Conservation (phyloP, 768 basidiomycete genomes). For the Strobilomyces dryophilus region DNA sequence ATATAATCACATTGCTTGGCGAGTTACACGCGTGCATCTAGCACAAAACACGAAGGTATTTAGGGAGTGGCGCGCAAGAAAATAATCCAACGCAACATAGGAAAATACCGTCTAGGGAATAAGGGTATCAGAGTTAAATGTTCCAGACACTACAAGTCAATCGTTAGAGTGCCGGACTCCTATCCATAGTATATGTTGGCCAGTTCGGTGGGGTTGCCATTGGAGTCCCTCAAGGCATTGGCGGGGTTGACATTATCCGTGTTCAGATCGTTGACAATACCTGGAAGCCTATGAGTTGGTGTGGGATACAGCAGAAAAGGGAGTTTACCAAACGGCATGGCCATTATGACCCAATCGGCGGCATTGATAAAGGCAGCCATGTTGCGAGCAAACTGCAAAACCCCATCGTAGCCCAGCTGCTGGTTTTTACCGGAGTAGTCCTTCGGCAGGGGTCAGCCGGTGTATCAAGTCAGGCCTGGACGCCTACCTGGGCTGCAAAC, state of each 20-base stretch:
- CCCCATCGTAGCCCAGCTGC: no score
- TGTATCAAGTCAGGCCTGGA: not conserved
- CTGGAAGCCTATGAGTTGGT: constrained; percentile 30
- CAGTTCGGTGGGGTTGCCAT: constrained; percentile 47
- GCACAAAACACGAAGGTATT: constrained; percentile 18
- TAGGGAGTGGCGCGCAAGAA: not conserved
- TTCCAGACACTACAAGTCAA: constrained; percentile 1
- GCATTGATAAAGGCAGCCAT: constrained; percentile 38
- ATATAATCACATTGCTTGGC: constrained; percentile 21
- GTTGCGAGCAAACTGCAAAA: constrained; percentile 41
- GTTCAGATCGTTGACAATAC: constrained; percentile 37
- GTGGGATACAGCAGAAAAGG: not conserved
- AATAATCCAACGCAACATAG: not conserved
- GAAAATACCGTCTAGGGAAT: constrained; percentile 11
- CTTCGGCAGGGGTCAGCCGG: constrained; percentile 29
- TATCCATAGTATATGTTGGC: constrained; percentile 38
- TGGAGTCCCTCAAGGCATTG: constrained; percentile 42
- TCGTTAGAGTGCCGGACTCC: not conserved
- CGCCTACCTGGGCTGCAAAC: constrained; percentile 61
- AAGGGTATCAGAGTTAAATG: constrained; percentile 17
- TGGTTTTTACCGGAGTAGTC: no score
- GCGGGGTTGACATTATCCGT: constrained; percentile 48
- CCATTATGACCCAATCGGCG: constrained; percentile 30
- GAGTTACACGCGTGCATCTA: constrained; percentile 20
- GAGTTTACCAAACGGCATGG: constrained; percentile 59